These are phyloP conservation scores for Elasticomyces elasticus DNA, from an alignment of 495 filamentous ascomycete genomes.

Conservation along the genomic window DNA sequence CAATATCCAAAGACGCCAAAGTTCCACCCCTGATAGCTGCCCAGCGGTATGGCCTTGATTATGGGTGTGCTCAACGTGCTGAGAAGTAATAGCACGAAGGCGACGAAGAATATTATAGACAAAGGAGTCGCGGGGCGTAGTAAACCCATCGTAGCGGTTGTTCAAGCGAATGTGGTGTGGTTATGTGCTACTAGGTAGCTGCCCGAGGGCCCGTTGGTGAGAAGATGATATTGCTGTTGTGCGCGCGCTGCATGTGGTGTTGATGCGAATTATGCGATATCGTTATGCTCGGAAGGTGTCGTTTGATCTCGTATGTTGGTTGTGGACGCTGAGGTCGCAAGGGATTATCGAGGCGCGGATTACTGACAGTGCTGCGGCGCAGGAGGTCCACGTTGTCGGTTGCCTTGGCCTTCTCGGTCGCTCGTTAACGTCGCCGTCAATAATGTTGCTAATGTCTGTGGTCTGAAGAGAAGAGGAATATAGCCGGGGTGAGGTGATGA, in stretches of 20 bases:
- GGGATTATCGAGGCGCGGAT: too few species aligned
- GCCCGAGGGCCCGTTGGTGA: background rate
- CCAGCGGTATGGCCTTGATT: slow-evolving; percentile 73
- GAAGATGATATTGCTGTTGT: background rate
- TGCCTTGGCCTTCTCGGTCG: too few species aligned
- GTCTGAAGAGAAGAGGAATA: too few species aligned
- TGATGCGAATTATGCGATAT: background rate
- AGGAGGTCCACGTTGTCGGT: too few species aligned
- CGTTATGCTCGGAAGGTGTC: background rate
- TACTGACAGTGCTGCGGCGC: too few species aligned
- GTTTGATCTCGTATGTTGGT: too few species aligned
- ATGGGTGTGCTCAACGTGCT: slow-evolving; percentile 92
- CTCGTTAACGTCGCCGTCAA: too few species aligned
- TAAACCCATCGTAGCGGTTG: slow-evolving; percentile 36
- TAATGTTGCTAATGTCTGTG: too few species aligned
- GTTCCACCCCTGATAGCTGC: slow-evolving; percentile 59
- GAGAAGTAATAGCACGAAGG: slow-evolving; percentile 75
- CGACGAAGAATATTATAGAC: slow-evolving; percentile 70
- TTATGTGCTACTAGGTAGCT: background rate
- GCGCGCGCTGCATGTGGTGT: background rate
- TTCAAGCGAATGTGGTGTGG: slow-evolving; percentile 16
- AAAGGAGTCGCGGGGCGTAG: slow-evolving; percentile 90
- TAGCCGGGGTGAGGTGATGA: too few species aligned
- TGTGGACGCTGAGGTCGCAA: too few species aligned
- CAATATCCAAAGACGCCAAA: slow-evolving; percentile 96